These are phyloP conservation scores for Boletus rex-veris DNA, from an alignment of 768 basidiomycete genomes.

Conservation along the genomic window DNA sequence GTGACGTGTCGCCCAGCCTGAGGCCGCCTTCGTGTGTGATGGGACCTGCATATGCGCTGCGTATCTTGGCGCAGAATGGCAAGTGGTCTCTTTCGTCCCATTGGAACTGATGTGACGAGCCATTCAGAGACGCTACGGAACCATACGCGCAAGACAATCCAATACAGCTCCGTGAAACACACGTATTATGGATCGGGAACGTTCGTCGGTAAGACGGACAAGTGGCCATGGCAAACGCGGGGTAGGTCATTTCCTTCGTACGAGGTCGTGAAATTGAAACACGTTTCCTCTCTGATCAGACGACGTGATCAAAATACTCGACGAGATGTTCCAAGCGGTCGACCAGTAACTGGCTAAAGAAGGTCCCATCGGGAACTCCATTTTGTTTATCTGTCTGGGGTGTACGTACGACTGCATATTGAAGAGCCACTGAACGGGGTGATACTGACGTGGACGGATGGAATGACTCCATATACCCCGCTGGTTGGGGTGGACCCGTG, in stretches of 20 bases:
- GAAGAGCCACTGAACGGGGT: no score
- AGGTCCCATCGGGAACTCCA: no score
- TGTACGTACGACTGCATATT: no score
- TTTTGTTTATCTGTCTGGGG: no score
- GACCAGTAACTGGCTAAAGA: no score
- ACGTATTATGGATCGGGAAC: constrained; percentile 9
- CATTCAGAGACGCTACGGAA: constrained; percentile 11
- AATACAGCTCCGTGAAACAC: constrained; percentile 18
- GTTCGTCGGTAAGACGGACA: constrained; percentile 11
- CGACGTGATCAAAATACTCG: no score
- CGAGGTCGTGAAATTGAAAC: no score
- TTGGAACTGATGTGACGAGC: neutral
- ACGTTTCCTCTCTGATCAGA: no score
- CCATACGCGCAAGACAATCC: neutral
- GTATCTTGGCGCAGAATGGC: constrained; percentile 11
- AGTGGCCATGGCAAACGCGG: constrained; percentile 16
- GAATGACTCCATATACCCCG: no score
- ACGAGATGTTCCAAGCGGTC: no score
- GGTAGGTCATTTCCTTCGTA: constrained; percentile 1
- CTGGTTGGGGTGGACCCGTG: no score
- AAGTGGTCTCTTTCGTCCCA: neutral
- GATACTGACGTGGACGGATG: no score
- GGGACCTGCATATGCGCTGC: constrained; percentile 20
- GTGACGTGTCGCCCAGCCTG: neutral
- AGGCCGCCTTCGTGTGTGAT: constrained; percentile 15